A percentile compares a stretch with the other conserved stretches of the same genome.
These are phyloP conservation scores for Chytriomyces sp. DNA, from an alignment of 192 early-diverging fungal genomes.

Conservation along the genomic window DNA sequence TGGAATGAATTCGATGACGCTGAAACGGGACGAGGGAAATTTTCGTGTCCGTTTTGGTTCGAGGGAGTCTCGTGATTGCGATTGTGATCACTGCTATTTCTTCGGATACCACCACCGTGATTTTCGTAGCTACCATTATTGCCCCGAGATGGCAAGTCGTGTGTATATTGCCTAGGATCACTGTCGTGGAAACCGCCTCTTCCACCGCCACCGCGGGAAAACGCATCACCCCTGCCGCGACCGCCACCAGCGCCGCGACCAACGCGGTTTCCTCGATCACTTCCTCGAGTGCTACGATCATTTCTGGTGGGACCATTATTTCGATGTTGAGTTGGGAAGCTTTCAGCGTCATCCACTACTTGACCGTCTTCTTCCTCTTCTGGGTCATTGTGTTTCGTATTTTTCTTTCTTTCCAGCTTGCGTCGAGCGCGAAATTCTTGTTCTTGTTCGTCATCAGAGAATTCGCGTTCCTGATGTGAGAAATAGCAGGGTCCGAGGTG, in stretches of 20 bases:
- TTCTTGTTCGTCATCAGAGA: constrained; percentile 95
- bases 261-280: neutral
- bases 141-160: too few species aligned
- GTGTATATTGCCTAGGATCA: neutral
- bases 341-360: neutral
- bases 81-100: too few species aligned
- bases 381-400: neutral
- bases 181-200: neutral
- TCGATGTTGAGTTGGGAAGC: too few species aligned
- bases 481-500: too few species aligned
- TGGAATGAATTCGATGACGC: too few species aligned
- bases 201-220: neutral
- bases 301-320: neutral
- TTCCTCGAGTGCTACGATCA: neutral
- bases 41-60: neutral
- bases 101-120: too few species aligned
- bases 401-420: constrained; percentile 35
- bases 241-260: neutral
- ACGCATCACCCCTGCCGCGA: too few species aligned
- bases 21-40: neutral
- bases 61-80: too few species aligned
- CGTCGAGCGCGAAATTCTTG: constrained; percentile 52
- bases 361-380: neutral
- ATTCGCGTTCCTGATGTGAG: constrained; percentile 72
- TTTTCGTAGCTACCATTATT: too few species aligned